These are phyloP conservation scores for Oryza australiensis DNA, from an alignment of 176 grass and related monocot species.

Conservation along the genomic window DNA sequence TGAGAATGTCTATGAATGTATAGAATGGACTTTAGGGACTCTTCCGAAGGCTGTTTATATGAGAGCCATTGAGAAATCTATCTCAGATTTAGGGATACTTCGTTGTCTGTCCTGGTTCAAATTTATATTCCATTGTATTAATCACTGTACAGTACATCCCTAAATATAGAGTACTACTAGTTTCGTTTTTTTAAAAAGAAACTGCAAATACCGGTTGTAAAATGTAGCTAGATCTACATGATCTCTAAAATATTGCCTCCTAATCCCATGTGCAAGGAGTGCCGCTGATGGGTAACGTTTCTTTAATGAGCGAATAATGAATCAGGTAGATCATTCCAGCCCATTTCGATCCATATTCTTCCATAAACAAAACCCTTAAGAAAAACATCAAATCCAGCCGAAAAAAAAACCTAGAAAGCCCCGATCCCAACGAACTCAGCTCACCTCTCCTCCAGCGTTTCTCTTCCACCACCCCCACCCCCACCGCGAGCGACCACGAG, in stretches of 20 bases:
- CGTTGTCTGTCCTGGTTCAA: too few relatives aligned
- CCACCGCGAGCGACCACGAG: constrained; percentile 27
- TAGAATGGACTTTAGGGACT: too few relatives aligned
- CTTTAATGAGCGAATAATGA: not conserved
- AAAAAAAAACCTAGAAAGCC: not conserved
- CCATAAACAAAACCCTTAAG: not conserved
- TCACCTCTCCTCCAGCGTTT: not conserved
- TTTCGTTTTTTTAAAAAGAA: too few relatives aligned
- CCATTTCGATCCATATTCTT: not conserved
- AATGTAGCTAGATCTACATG: not conserved
- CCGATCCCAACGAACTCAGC: not conserved
- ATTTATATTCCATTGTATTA: too few relatives aligned
- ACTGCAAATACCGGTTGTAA: too few relatives aligned
- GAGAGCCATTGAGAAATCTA: too few relatives aligned
- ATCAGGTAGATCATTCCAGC: not conserved
- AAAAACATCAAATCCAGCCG: not conserved
- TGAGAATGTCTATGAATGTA: too few relatives aligned
- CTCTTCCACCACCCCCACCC: too few relatives aligned
- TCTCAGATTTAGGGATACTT: too few relatives aligned
- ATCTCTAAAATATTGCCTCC: not conserved
- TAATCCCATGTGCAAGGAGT: constrained; percentile 12
- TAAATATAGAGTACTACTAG: too few relatives aligned
- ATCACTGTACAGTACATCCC: too few relatives aligned
- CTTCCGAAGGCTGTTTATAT: too few relatives aligned
- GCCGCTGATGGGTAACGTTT: not conserved